Conservation (phyloP, 257 asterid species). For the Misopates orontium region DNA sequence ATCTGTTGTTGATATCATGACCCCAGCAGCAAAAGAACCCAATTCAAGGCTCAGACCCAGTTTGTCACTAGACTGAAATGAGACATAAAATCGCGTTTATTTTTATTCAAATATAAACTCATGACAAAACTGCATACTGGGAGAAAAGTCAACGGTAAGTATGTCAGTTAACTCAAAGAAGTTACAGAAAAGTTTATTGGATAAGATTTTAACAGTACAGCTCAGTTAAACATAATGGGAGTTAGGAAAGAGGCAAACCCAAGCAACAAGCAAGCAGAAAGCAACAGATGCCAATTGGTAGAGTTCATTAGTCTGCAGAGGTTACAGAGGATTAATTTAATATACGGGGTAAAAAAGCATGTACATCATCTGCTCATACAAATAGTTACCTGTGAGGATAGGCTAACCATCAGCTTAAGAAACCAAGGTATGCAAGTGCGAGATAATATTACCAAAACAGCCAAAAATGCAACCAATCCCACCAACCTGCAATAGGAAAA, state of each 20-base stretch:
- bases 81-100: constrained; percentile 25
- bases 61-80: constrained; percentile 82
- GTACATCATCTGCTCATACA: constrained; percentile 30
- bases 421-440: constrained; percentile 73
- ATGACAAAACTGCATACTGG: constrained; percentile 5
- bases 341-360: constrained; percentile 23
- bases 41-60: constrained; percentile 82
- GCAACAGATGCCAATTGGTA: constrained; percentile 85
- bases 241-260: constrained; percentile 60
- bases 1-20: constrained; percentile 87
- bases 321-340: constrained; percentile 36
- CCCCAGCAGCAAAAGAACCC: constrained; percentile 95
- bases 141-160: background rate
- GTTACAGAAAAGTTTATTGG: constrained; percentile 15
- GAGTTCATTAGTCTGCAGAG: constrained; percentile 84
- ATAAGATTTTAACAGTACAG: constrained; percentile 14
- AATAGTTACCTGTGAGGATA: constrained; percentile 70
- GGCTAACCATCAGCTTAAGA: constrained; percentile 76
- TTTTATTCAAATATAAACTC: constrained; percentile 13
- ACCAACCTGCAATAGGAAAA: constrained; percentile 55
- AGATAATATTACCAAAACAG: constrained; percentile 50
- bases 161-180: background rate
- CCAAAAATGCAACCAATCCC: constrained; percentile 53
- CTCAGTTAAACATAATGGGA: constrained; percentile 19
- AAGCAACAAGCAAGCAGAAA: constrained; percentile 85